Percentiles rank a stretch among this genome's conserved stretches.
Conservation (phyloP, 2,329 filamentous ascomycete genomes). For the Pseudopithomyces chartarum region DNA sequence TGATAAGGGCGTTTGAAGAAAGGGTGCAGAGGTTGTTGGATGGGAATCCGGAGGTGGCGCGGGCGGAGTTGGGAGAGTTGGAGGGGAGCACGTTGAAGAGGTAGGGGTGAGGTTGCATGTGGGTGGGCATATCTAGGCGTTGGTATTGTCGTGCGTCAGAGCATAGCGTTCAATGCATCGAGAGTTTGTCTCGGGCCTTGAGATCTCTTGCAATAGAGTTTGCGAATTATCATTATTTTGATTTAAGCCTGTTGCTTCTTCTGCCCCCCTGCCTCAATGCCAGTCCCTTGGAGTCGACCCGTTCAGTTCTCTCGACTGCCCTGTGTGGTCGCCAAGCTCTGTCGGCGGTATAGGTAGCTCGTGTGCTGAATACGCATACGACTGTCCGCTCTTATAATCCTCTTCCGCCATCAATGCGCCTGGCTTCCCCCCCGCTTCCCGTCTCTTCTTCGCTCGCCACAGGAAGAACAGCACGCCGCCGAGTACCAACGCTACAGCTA, state of each 20-base stretch:
- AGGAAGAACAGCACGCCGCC: neutral
- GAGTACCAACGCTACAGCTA: neutral
- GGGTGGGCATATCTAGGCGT: neutral
- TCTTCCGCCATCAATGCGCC: neutral
- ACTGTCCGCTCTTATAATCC: neutral
- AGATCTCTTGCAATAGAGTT: too few species aligned
- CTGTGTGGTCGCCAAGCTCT: neutral
- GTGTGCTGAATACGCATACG: neutral
- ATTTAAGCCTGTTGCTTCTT: too few species aligned
- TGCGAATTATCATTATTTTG: too few species aligned
- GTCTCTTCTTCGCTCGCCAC: neutral
- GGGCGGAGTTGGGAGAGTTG: slow-evolving; percentile 29
- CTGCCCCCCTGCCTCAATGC: neutral
- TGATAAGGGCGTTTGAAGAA: slow-evolving; percentile 93
- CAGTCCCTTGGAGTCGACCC: neutral
- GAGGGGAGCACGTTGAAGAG: slow-evolving; percentile 31
- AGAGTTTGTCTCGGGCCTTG: too few species aligned
- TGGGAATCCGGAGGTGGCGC: slow-evolving; percentile 24
- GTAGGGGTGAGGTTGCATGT: neutral
- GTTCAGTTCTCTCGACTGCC: neutral
- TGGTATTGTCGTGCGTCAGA: neutral
- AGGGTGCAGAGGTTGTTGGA: slow-evolving; percentile 66
- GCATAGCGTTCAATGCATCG: neutral
- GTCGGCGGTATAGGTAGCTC: neutral
- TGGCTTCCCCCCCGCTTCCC: neutral